A percentile compares a stretch with the other conserved stretches of the same genome.
Evolutionary conservation across 768 basidiomycete genomes (phyloP).

Genomic region (Trametes elegans): DNA sequence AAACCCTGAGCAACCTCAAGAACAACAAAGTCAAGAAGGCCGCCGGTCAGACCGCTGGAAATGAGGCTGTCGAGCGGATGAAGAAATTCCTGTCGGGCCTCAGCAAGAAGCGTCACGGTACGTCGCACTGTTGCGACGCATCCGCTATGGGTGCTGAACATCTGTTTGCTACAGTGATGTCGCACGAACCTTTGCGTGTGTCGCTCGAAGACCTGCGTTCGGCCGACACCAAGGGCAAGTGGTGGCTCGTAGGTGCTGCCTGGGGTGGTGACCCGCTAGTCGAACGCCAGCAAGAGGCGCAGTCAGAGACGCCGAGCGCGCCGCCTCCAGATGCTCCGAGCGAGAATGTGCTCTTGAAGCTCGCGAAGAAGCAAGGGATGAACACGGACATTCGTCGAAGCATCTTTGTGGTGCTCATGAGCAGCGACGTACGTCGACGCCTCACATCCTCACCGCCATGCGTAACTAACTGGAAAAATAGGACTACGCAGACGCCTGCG

Average conservation of each 20-base stretch:
- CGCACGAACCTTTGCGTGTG: slow-evolving; percentile 84
- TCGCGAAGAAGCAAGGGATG: slow-evolving; percentile 97
- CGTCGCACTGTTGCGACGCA: background rate
- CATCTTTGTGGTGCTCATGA: slow-evolving; percentile 94
- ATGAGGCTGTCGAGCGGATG: slow-evolving; percentile 79
- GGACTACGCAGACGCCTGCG: slow-evolving; percentile 97
- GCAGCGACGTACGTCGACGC: slow-evolving; percentile 72
- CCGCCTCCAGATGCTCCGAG: slow-evolving; percentile 31
- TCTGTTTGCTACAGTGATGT: slow-evolving; percentile 53
- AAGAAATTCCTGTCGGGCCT: slow-evolving; percentile 82
- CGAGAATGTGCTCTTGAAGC: slow-evolving; percentile 53
- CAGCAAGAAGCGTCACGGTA: slow-evolving; percentile 75
- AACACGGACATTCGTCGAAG: slow-evolving; percentile 93
- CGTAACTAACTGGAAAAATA: slow-evolving; percentile 30
- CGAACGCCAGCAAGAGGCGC: slow-evolving; percentile 52
- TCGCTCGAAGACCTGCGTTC: slow-evolving; percentile 82
- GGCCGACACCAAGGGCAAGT: slow-evolving; percentile 87
- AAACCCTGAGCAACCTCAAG: slow-evolving; percentile 88
- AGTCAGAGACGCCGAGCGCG: slow-evolving; percentile 26
- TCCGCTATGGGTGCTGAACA: background rate
- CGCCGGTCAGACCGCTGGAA: slow-evolving; percentile 64
- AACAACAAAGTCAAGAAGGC: slow-evolving; percentile 81
- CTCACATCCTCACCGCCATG: too few relatives aligned
- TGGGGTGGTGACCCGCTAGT: slow-evolving; percentile 92
- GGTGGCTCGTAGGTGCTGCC: slow-evolving; percentile 98